Percentiles rank a stretch among this genome's conserved stretches.
Evolutionary conservation across 208 protist species (phyloP).

Genomic region (Acanthamoeba lenticulata): DNA sequence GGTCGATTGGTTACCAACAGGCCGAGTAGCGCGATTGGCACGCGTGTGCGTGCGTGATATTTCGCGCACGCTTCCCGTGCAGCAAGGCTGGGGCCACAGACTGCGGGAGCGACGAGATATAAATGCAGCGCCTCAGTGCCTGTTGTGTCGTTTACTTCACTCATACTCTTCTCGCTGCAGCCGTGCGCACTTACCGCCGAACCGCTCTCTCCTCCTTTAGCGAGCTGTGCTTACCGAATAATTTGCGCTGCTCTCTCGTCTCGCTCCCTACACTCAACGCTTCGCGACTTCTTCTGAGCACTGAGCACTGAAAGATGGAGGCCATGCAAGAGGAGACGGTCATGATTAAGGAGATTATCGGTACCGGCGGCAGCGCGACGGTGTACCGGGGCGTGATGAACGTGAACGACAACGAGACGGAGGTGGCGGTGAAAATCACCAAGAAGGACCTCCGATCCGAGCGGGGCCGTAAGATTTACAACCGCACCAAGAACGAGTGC

Average conservation of each 20-base stretch:
- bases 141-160: background rate
- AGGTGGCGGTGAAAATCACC: background rate
- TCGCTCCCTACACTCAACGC: background rate
- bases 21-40: too few species aligned
- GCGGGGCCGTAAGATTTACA: background rate
- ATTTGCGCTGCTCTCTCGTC: background rate
- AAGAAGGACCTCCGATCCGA: background rate
- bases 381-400: background rate
- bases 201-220: background rate
- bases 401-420: background rate
- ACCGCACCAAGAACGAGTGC: background rate
- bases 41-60: background rate
- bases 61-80: background rate
- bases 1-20: too few species aligned
- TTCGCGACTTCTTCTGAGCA: background rate
- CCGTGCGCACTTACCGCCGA: too few species aligned
- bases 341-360: background rate
- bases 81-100: background rate
- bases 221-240: too few species aligned
- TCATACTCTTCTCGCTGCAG: background rate
- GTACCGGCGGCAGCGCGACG: conserved; percentile 13
- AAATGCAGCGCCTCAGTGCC: background rate
- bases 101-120: background rate
- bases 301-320: background rate
- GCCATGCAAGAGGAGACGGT: conserved; percentile 12